Evolutionary conservation across 345 rosid species (phyloP), one percentile per base, ranked within the genome.

Genomic region (Populus pruinosa): DNA sequence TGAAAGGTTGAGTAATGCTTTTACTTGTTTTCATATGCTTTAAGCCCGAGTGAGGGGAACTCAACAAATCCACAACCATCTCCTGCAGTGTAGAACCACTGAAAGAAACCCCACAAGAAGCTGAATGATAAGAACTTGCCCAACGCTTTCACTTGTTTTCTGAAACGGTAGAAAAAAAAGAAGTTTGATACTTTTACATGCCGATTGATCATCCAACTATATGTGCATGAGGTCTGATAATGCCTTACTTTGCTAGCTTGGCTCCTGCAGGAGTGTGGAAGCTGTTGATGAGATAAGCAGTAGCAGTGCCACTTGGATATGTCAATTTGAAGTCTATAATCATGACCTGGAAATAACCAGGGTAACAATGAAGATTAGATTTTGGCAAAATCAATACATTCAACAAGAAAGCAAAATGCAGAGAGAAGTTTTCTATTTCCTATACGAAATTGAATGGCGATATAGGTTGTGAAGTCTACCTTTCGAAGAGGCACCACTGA

Each of bases 281-380:
- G 69, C 85, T 82, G 67, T 82, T 82, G 76, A 82, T 82, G 61
- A 82, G 82, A 74, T 70, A 74, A 35, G 85, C 85, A 65, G 85
- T 82, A 43, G 85, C 85, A 63, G 85, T 82, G 70, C 85, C 85
- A 71, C 85, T 82, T n/a, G 85, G 85, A 75, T 82, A 82, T 33
- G 81, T 82, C 79, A 82, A 56, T 59, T 82, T 82, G 73, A 82
- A 82, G 79, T 82, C 85, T 38, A 82, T 70, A 11, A 82, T 75
- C 85, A 82, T 82, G 41, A 82, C 55, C 85, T 82, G 77, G 47
- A 70, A 35, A 53, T 25, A 9, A 27, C 27, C 27, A 27, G 27
- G 27, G 27, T 27, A 27, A 23, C 10, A 18, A 62, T 5, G 74
- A 16, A 16, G 21, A 17, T 41, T 17, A 27, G 14, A n/a, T 59